Base-by-base conservation (phyloP, 1,284 basidiomycete genomes). In the Malassezia equina region DNA sequence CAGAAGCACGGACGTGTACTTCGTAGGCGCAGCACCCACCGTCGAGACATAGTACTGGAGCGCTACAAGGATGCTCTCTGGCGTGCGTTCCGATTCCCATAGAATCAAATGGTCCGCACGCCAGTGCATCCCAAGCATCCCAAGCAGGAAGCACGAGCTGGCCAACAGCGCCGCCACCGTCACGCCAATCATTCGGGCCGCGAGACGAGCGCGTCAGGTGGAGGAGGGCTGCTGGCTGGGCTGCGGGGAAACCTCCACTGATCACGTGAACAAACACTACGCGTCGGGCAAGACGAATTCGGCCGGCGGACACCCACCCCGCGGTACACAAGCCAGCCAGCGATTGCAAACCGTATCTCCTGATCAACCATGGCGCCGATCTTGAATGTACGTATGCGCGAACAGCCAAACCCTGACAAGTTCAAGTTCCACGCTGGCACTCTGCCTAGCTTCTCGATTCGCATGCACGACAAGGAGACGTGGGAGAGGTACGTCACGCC, bases 51-150 rank as follows among this genome's bases (percentile, higher is more conserved):
- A 74, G 59, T 74, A 73, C 11, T 61, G 62, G 48, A 69, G 67
- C 31, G 71, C 71, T 15, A 60, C 59, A 7, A 61, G 56, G 33
- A 71, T 54, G 28, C 66, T 65, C 24, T 58, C 57, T 24, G 63
- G 55, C 0, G 69, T 65, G 23, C 69, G 59, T 23, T 67, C 62
- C 1, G 62, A 47, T 48, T 73, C 70, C 71, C 71, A 74, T 1
- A 73, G 62, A 21, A 74, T 52, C 24, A 73, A 55, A 40, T 74
- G 69, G 46, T 74, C 71, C 11, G 71, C 71, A 1, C 62, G 66
- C 71, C 69, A 71, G 61, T 74, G 70, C 61, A 73, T 64, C 3
- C 65, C 58, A 23, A 74, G 62, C 23, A 69, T 67, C n/a, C 69
- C 69, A 17, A 73, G 61, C 41, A 72, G 47, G 51, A 73, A 73